These are phyloP conservation scores for Prunus kanzakura DNA, from an alignment of 306 rosid genomes.

Conservation along the genomic window DNA sequence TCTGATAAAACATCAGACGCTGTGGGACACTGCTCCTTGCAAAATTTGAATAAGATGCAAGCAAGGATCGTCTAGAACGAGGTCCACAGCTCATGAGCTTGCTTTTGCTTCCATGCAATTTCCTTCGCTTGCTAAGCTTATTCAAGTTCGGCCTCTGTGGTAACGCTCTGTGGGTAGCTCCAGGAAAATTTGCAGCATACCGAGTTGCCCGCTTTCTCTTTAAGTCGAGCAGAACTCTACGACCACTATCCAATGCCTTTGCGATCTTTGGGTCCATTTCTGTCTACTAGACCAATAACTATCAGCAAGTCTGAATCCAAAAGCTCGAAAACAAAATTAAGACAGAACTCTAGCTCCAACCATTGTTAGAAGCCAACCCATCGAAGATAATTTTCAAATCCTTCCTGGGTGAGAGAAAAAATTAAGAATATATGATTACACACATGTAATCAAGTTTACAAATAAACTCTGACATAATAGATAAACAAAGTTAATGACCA, in stretches of 20 bases:
- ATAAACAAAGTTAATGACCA: background rate
- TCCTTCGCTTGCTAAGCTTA: constrained; percentile 46
- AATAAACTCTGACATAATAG: background rate
- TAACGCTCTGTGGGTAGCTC: constrained; percentile 33
- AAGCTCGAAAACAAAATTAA: constrained; percentile 34
- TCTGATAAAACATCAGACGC: constrained; percentile 65
- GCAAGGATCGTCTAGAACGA: constrained; percentile 36
- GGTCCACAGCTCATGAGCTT: constrained; percentile 28
- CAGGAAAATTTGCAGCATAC: constrained; percentile 33
- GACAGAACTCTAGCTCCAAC: constrained; percentile 33
- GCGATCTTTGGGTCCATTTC: constrained; percentile 57
- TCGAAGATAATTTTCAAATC: constrained; percentile 33
- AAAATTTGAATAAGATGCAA: constrained; percentile 54
- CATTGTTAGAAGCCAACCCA: constrained; percentile 36
- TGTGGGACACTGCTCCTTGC: constrained; percentile 66
- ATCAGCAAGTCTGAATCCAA: constrained; percentile 44
- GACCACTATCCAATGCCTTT: constrained; percentile 61
- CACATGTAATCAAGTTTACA: background rate
- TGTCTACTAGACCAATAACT: constrained; percentile 50
- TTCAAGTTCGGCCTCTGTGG: constrained; percentile 26
- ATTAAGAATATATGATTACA: constrained; percentile 11
- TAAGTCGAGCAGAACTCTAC: constrained; percentile 26
- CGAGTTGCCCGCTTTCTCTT: constrained; percentile 57
- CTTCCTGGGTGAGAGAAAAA: constrained; percentile 55
- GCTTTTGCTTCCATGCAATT: constrained; percentile 33